Conservation (phyloP, 2,329 filamentous ascomycete species). For the Exserohilum rostratum region DNA sequence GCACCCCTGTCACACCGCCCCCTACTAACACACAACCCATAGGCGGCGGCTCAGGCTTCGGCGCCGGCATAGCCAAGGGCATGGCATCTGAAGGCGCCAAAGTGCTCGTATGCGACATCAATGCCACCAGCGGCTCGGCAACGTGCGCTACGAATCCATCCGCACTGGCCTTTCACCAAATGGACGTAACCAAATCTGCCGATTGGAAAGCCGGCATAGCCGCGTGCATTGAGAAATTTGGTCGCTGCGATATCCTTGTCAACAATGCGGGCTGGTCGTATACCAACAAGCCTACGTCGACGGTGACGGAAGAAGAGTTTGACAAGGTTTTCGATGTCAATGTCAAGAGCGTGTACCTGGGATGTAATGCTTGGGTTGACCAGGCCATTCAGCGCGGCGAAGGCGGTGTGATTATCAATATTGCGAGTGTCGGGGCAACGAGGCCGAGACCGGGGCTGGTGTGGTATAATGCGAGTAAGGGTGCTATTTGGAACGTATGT, state of each 20-base stretch:
- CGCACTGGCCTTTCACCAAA: constrained; percentile 44
- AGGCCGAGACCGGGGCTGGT: constrained; percentile 67
- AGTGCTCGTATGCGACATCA: constrained; percentile 68
- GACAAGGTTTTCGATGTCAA: constrained; percentile 72
- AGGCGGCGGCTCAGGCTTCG: constrained; percentile 68
- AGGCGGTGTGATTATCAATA: constrained; percentile 67
- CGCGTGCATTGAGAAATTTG: constrained; percentile 58
- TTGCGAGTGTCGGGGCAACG: constrained; percentile 68
- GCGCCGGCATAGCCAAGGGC: constrained; percentile 64
- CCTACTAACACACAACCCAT: constrained; percentile 17
- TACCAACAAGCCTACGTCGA: constrained; percentile 61
- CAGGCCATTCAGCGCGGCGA: constrained; percentile 65
- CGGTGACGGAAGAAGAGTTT: constrained; percentile 70
- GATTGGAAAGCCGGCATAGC: constrained; percentile 62
- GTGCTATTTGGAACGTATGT: constrained; percentile 64
- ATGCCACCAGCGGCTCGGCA: constrained; percentile 58
- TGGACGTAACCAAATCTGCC: constrained; percentile 60
- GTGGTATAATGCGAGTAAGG: constrained; percentile 75
- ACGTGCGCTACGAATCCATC: constrained; percentile 53
- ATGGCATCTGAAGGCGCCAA: constrained; percentile 66
- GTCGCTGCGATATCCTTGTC: constrained; percentile 64
- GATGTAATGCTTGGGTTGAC: constrained; percentile 64
- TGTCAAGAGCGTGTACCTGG: constrained; percentile 69
- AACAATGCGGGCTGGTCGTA: constrained; percentile 67
- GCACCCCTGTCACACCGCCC: not conserved